A percentile compares a stretch with the other conserved stretches of the same genome.
These are phyloP conservation scores for Tuber magnatum DNA, from an alignment of 495 filamentous ascomycete genomes.

Conservation along the genomic window DNA sequence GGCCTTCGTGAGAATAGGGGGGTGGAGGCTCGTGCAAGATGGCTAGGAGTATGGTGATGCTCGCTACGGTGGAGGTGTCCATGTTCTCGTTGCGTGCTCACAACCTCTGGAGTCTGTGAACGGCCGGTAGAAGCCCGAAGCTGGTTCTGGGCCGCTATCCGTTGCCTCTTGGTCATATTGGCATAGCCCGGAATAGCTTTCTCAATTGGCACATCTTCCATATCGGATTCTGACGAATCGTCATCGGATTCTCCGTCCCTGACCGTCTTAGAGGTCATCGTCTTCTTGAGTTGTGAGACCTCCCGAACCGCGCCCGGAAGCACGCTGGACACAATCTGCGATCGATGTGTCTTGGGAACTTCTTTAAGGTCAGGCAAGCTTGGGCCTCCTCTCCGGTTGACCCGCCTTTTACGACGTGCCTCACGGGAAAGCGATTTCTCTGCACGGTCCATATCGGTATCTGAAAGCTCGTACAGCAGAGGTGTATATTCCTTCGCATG, in stretches of 20 bases:
- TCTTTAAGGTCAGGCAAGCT: constrained; percentile 93
- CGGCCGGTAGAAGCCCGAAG: constrained; percentile 49
- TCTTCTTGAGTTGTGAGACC: constrained; percentile 62
- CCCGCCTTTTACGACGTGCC: constrained; percentile 83
- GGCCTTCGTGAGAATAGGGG: constrained; percentile 25
- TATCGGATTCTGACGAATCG: constrained; percentile 80
- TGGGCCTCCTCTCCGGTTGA: constrained; percentile 90
- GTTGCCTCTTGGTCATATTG: constrained; percentile 66
- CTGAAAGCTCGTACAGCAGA: constrained; percentile 86
- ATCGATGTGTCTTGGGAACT: constrained; percentile 81
- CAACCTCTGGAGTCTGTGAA: constrained; percentile 78
- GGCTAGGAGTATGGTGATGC: constrained; percentile 43
- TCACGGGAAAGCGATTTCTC: constrained; percentile 90
- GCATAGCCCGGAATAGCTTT: constrained; percentile 80
- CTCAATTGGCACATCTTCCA: constrained; percentile 76
- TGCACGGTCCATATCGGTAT: constrained; percentile 79
- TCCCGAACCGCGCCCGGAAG: constrained; percentile 72
- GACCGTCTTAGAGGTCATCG: constrained; percentile 69
- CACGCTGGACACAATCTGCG: constrained; percentile 80
- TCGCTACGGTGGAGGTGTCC: constrained; percentile 57
- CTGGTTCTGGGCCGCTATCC: constrained; percentile 57
- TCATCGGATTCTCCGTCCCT: constrained; percentile 57
- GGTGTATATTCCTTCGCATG: constrained; percentile 88
- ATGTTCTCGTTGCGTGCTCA: constrained; percentile 44
- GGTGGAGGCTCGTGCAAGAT: constrained; percentile 14